A percentile compares a stretch with the other conserved stretches of the same genome.
Conservation (phyloP, 257 asterid species). For the Solanum paucissectum region DNA sequence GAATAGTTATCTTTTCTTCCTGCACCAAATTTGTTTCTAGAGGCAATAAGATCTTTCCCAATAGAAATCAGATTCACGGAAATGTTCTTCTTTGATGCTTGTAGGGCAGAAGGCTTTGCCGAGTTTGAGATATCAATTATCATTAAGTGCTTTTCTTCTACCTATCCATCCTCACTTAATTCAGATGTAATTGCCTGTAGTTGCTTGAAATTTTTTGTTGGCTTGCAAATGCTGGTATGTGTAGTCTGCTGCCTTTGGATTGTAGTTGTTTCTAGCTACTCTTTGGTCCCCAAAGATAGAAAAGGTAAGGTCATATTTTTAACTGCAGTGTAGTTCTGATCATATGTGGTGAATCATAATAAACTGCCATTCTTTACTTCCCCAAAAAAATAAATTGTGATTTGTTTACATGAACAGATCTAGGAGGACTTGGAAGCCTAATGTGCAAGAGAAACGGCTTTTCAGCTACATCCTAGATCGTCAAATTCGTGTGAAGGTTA, state of each 20-base stretch:
- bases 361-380: neutral
- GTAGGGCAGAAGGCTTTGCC: constrained; percentile 35
- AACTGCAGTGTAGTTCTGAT: neutral
- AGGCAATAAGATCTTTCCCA: constrained; percentile 34
- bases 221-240: neutral
- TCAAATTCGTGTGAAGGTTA: constrained; percentile 73
- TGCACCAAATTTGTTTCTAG: neutral
- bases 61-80: constrained; percentile 24
- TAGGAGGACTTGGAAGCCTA: constrained; percentile 82
- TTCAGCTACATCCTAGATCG: constrained; percentile 86
- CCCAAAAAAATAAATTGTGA: neutral
- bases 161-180: neutral
- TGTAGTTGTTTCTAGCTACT: neutral
- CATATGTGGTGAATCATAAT: neutral
- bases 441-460: constrained; percentile 80
- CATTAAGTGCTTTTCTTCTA: constrained; percentile 61
- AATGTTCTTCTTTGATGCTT: constrained; percentile 27
- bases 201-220: neutral
- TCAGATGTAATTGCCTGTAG: neutral
- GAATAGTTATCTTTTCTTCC: constrained; percentile 16
- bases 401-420: constrained; percentile 30
- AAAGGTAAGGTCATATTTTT: neutral
- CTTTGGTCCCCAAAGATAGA: neutral
- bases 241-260: neutral
- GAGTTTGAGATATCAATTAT: constrained; percentile 83